phyloP scores from a whole-genome alignment of 2,329 filamentous ascomycete species.

The Alternaria atra region DNA sequence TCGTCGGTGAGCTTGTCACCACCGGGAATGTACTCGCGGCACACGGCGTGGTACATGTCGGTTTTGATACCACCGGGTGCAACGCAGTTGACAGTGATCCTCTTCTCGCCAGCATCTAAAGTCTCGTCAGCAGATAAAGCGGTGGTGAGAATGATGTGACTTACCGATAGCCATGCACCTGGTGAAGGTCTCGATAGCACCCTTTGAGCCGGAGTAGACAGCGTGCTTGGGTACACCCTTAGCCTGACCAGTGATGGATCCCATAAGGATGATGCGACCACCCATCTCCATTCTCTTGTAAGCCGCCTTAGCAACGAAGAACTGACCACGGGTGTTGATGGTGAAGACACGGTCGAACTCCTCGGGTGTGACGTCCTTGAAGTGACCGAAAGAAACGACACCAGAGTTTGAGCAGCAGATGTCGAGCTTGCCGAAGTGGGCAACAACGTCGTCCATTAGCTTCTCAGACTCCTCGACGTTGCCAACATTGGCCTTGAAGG shows the following conservation, averaged over 20 bases:
- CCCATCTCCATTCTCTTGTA: slow-evolving; percentile 63
- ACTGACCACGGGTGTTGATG: slow-evolving; percentile 70
- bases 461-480: slow-evolving; percentile 69
- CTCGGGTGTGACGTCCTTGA: slow-evolving; percentile 64
- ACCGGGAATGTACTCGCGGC: slow-evolving; percentile 69
- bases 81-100: slow-evolving; percentile 68
- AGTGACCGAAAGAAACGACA: slow-evolving; percentile 63
- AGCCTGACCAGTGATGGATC: slow-evolving; percentile 65
- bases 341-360: slow-evolving; percentile 67
- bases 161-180: slow-evolving; percentile 63
- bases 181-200: slow-evolving; percentile 63
- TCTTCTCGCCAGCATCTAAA: slow-evolving; percentile 62
- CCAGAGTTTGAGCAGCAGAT: slow-evolving; percentile 76
- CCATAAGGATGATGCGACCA: slow-evolving; percentile 64
- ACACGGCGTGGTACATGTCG: slow-evolving; percentile 69
- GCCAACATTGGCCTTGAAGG: slow-evolving; percentile 74
- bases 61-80: slow-evolving; percentile 65
- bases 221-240: slow-evolving; percentile 65
- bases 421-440: slow-evolving; percentile 72
- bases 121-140: slow-evolving; percentile 22
- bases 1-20: slow-evolving; percentile 66
- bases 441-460: slow-evolving; percentile 70
- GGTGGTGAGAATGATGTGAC: slow-evolving; percentile 13
- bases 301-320: slow-evolving; percentile 68
- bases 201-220: slow-evolving; percentile 64